Evolutionary conservation across 768 basidiomycete genomes (phyloP).

Genomic region (Cyathus striatus): DNA sequence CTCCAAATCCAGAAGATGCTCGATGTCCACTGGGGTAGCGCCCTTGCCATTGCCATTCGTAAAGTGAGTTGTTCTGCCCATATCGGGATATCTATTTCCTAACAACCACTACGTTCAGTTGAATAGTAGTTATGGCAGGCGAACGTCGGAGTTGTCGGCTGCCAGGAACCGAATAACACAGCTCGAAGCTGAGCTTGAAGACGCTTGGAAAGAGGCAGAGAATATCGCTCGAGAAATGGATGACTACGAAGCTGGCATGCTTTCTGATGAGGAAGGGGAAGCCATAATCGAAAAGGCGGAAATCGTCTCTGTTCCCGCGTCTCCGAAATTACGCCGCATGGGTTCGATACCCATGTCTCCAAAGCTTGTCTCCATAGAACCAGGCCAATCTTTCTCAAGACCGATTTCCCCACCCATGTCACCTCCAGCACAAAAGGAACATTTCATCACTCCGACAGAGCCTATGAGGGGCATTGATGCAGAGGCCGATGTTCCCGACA

Average conservation of each 20-base stretch:
- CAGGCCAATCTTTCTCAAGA: slow-evolving; percentile 4
- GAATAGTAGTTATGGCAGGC: slow-evolving; percentile 66
- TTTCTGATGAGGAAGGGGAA: slow-evolving; percentile 25
- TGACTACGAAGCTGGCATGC: slow-evolving; percentile 39
- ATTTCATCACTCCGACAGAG: too few relatives aligned
- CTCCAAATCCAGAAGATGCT: slow-evolving; percentile 55
- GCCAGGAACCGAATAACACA: slow-evolving; percentile 43
- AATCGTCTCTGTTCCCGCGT: slow-evolving; percentile 32
- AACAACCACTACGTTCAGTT: slow-evolving; percentile 29
- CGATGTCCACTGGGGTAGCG: slow-evolving; percentile 70
- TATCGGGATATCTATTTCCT: slow-evolving; percentile 2
- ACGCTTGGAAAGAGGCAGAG: slow-evolving; percentile 79
- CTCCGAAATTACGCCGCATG: slow-evolving; percentile 14
- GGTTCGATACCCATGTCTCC: slow-evolving; percentile 11
- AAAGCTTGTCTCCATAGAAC: slow-evolving; percentile 5
- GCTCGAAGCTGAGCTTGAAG: slow-evolving; percentile 68
- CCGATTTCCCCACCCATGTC: slow-evolving; percentile 2
- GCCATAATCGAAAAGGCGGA: slow-evolving; percentile 45
- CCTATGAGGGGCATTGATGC: slow-evolving; percentile 16
- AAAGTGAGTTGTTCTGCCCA: slow-evolving; percentile 36
- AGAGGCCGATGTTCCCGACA: slow-evolving; percentile 25
- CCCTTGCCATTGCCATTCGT: slow-evolving; percentile 69
- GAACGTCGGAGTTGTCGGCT: slow-evolving; percentile 50
- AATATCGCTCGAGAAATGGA: slow-evolving; percentile 70
- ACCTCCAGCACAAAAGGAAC: slow-evolving; percentile 2